phyloP scores from a whole-genome alignment of 345 rosid species.

The Arabidopsis arenosa region DNA sequence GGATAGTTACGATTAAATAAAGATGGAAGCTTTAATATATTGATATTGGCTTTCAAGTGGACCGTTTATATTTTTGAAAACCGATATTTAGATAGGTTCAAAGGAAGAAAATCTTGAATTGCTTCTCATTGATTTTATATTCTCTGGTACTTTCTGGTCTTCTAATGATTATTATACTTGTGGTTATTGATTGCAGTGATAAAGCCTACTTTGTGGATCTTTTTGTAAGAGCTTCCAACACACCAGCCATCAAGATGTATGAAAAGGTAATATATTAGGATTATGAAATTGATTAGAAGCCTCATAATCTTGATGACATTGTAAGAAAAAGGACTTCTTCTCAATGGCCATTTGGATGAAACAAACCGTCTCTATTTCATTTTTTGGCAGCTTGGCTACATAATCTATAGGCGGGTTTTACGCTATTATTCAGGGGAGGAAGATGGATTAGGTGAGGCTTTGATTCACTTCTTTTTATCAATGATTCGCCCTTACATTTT shows the following conservation, averaged over 20 bases:
- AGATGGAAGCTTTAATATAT: background rate
- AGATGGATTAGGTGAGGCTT: constrained; percentile 76
- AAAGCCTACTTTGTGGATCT: constrained; percentile 95
- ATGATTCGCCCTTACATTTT: background rate
- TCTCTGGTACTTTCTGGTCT: background rate
- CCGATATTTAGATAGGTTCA: background rate
- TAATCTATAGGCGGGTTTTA: constrained; percentile 83
- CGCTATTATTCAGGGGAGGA: constrained; percentile 96
- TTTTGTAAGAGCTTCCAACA: constrained; percentile 94
- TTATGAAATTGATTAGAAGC: background rate
- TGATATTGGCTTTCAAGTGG: constrained; percentile 2
- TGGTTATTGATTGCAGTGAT: constrained; percentile 57
- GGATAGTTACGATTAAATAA: background rate
- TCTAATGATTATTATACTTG: constrained; percentile 12
- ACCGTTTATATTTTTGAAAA: background rate
- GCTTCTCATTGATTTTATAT: background rate
- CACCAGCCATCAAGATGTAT: constrained; percentile 97
- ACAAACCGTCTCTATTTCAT: background rate
- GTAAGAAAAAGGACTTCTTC: constrained; percentile 1
- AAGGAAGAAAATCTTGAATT: constrained; percentile 25
- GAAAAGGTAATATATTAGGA: constrained; percentile 67
- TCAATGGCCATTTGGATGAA: background rate
- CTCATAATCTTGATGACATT: constrained; percentile 1
- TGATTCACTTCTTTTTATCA: background rate
- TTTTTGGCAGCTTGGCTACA: constrained; percentile 73